Evolutionary conservation across 164 flowering plant species (phyloP).

Genomic region (Nelumbo lutea): DNA sequence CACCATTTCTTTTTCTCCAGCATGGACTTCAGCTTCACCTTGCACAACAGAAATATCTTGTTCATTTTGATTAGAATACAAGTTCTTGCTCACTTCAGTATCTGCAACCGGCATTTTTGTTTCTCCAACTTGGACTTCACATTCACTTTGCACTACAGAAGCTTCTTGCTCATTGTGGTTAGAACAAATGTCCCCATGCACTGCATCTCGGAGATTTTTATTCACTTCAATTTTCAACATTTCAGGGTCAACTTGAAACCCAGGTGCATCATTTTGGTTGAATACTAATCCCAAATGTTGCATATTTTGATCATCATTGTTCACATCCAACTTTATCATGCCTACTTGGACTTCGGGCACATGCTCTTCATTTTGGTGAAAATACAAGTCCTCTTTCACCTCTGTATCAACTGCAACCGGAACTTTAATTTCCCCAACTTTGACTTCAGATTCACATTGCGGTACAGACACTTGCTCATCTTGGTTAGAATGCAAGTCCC

Average conservation of each 20-base stretch:
- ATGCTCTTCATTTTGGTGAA: neutral
- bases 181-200: neutral
- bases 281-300: conserved; percentile 1
- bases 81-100: neutral
- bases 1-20: neutral
- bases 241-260: conserved; percentile 5
- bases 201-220: neutral
- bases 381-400: no score
- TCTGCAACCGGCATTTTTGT: neutral
- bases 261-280: conserved; percentile 9
- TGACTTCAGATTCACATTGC: no score
- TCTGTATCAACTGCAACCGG: no score
- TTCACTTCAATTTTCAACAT: neutral
- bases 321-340: neutral
- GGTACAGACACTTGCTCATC: no score
- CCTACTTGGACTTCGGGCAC: no score
- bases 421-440: no score
- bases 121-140: neutral
- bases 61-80: conserved; percentile 2
- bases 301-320: neutral
- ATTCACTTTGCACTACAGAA: neutral
- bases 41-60: neutral
- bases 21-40: neutral
- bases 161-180: conserved; percentile 2
- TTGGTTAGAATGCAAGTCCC: neutral